Base-by-base conservation (phyloP, 2,329 filamentous ascomycete species). In the Nigrospora sphaerica region DNA sequence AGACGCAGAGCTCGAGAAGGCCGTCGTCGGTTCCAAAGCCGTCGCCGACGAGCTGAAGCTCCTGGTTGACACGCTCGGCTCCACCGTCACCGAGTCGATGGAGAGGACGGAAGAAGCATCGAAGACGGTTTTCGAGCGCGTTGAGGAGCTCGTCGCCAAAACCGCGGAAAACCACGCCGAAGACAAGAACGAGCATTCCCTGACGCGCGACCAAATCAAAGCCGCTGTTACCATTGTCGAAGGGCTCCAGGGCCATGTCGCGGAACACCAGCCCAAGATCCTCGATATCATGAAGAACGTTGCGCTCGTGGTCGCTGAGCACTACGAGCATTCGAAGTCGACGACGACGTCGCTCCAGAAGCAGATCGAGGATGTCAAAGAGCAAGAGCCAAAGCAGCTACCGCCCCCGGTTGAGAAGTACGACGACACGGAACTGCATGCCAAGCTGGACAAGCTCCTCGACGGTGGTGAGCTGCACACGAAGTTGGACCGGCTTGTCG, bases 51-150 rank as follows among this genome's bases (percentile, higher is more conserved):
- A 97, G 55, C 79, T 97, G 48, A 92, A 88, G 64, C 71, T 88
- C 10, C 80, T 95, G 1, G 84, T 95, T 47, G 90, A 95, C 55
- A 90, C 88, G 0, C 83, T 96, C 40, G 88, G 89, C 9, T 81
- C 81, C 33, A 85, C 83, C 7, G 82, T 95, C 45, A 87, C 85
- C 0, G 88, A 95, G 45, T 85, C 87, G 1, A 79, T 91, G 47
- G 88, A 95, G 59, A 92, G 90, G 66, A 86, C 92, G 77, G 83
- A 88, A 46, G 85, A 89, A 58, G 89, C 93, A 39, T 92, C 88
- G 9, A 88, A 88, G 68, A 90, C 86, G 0, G 88, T 95, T 31
- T 92, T 95, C 55, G 80, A 77, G 44, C 84, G 85, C 53, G 85
- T 95, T 13, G 88, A 95, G 46, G 84, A 92, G 40, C 83, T 92